Conservation (phyloP, 352 stramenopile genomes). For the Thraustochytrium striatum region DNA sequence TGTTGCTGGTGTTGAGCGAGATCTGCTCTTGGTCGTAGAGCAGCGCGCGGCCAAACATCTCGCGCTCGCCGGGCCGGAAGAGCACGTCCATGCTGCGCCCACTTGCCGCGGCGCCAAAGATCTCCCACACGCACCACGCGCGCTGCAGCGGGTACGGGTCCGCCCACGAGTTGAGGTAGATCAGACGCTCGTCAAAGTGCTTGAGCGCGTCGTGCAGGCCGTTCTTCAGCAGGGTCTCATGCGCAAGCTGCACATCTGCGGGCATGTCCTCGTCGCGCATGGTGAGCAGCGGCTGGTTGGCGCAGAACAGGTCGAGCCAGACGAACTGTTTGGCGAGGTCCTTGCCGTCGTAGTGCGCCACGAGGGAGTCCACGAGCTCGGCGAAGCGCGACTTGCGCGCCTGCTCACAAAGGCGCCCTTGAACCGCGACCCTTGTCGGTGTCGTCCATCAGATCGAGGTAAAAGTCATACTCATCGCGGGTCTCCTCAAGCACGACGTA, state of each 20-base stretch:
- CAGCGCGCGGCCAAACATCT: neutral
- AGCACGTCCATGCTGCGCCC: neutral
- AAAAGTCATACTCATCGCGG: neutral
- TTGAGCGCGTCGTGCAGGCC: neutral
- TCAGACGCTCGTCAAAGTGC: neutral
- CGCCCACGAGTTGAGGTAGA: slow-evolving; percentile 28
- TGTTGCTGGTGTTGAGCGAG: neutral
- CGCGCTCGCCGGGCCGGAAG: neutral
- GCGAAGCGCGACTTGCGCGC: neutral
- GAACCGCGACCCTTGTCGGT: no score
- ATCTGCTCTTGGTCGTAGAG: neutral
- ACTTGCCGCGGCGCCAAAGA: slow-evolving; percentile 11
- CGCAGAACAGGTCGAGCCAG: slow-evolving; percentile 41
- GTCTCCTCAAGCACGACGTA: slow-evolving; percentile 16
- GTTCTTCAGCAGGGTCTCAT: neutral
- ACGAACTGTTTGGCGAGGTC: slow-evolving; percentile 7
- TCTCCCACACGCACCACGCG: slow-evolving; percentile 46
- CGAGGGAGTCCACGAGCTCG: slow-evolving; percentile 12
- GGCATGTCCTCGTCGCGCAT: neutral
- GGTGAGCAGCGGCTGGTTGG: slow-evolving; percentile 32
- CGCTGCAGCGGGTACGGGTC: neutral
- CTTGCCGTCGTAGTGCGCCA: slow-evolving; percentile 11
- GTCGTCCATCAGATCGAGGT: slow-evolving; percentile 30
- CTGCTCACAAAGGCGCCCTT: slow-evolving; percentile 39
- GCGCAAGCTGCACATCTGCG: neutral